Base-by-base conservation (phyloP, 352 stramenopile genomes). In the Phytophthora litchii region DNA sequence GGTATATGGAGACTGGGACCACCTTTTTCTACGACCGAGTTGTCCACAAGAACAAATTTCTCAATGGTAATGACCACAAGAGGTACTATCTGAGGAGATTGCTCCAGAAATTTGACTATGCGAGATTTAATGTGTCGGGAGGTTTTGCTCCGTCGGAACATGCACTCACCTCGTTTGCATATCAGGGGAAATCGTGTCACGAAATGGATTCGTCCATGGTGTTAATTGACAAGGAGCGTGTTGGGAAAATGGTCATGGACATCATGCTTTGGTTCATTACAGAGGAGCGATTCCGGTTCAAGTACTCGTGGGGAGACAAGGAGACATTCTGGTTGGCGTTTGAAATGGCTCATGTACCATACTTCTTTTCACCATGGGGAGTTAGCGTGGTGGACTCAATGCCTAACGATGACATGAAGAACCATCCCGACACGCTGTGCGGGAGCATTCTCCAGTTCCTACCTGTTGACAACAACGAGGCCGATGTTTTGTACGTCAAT, bases 1-100 rank as follows among this genome's bases (percentile, higher is more conserved):
- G 63, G 43, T 86, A 88, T 54, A 45, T 64, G 51, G 21, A 43
- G 14, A 86, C 68, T 8, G 78, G 76, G 40, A 85, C 78, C 1
- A 76, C 72, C 6, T 88, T 88, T 56, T 88, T 79, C 68, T 91
- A 85, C 49, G 79, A 91, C 56, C 81, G 74, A 34, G 75, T 88
- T 7, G 68, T 83, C 21, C 49, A 42, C 16, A 68, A 60, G 35
- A 46, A 72, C 16, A 71, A 74, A 9, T 86, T 78, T 36, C 62
- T 85, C 23, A 75, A 79, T 42, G 69, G 70, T 4, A 61, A 64
- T 8, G 65, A 74, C 38, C 35, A 57, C 3, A 42, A 37, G 3
- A 70, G 54, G 42, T 60, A 60, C 23, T 86, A 87, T 38, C 50
- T 89, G 27, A 41, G 47, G 3, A 49, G 69, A 37, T 65, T 74